These are phyloP conservation scores for Torulaspora franciscae DNA, from an alignment of 805 yeast genomes.

Conservation along the genomic window DNA sequence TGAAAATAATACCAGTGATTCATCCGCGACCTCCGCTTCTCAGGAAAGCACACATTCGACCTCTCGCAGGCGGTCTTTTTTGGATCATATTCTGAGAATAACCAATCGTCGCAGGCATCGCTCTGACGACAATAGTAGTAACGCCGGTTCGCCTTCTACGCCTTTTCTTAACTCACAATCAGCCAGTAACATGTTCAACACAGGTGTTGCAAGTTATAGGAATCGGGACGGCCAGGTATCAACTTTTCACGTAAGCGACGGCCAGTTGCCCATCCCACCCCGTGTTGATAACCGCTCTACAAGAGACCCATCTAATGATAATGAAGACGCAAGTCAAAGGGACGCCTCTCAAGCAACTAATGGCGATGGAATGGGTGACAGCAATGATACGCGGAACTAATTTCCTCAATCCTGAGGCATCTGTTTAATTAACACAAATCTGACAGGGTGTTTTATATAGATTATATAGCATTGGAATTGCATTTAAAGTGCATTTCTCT, in stretches of 20 bases:
- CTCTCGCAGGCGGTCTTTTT: conserved; percentile 16
- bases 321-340: not conserved
- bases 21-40: not conserved
- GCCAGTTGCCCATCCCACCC: conserved; percentile 11
- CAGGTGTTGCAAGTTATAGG: conserved; percentile 36
- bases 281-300: not conserved
- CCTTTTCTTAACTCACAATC: not conserved
- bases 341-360: not conserved
- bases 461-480: conserved; percentile 1
- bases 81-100: conserved; percentile 17
- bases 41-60: not conserved
- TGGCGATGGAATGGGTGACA: conserved; percentile 1
- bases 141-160: not conserved
- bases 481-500: not conserved
- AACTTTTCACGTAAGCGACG: conserved; percentile 18
- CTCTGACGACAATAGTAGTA: conserved; percentile 1
- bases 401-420: not conserved
- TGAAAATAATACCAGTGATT: not conserved
- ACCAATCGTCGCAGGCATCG: conserved; percentile 14
- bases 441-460: not conserved
- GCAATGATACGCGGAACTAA: conserved; percentile 1
- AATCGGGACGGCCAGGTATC: conserved; percentile 28
- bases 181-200: conserved; percentile 20
- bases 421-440: too few relatives aligned
- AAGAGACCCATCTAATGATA: not conserved